Conservation (phyloP, 2,329 filamentous ascomycete species). For the Epicoccum nigrum region DNA sequence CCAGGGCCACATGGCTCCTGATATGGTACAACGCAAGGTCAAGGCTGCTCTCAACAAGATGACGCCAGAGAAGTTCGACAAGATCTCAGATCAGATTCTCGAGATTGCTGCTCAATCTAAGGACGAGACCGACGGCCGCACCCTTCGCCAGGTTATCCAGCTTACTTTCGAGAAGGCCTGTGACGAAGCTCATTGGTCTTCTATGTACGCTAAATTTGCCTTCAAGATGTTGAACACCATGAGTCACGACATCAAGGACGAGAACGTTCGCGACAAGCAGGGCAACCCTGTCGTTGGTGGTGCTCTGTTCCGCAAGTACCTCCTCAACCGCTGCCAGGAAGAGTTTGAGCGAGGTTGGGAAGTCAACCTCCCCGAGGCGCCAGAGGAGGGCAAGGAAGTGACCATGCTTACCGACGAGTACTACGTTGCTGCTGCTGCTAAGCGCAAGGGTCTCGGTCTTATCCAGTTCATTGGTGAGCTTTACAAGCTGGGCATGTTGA, state of each 20-base stretch:
- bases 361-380: conserved; percentile 77
- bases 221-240: conserved; percentile 92
- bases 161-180: conserved; percentile 99
- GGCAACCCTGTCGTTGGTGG: conserved; percentile 89
- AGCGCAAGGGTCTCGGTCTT: conserved; percentile 94
- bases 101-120: conserved; percentile 93
- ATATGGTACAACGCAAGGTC: conserved; percentile 97
- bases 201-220: conserved; percentile 99
- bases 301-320: conserved; percentile 95
- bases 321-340: conserved; percentile 97
- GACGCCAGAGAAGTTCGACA: conserved; percentile 98
- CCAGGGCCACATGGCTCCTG: conserved; percentile 72
- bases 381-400: conserved; percentile 81
- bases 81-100: conserved; percentile 91
- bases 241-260: conserved; percentile 86
- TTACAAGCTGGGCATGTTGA: conserved; percentile 98
- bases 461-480: conserved; percentile 99
- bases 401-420: conserved; percentile 94
- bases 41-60: conserved; percentile 99
- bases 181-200: conserved; percentile 97
- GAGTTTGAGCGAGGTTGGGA: conserved; percentile 99
- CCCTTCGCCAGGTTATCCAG: conserved; percentile 95
- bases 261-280: conserved; percentile 89
- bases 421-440: conserved; percentile 90
- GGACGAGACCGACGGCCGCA: conserved; percentile 91